Base-by-base conservation (phyloP, 108 stramenopile genomes). In the Pseudonitzschia pungens region DNA sequence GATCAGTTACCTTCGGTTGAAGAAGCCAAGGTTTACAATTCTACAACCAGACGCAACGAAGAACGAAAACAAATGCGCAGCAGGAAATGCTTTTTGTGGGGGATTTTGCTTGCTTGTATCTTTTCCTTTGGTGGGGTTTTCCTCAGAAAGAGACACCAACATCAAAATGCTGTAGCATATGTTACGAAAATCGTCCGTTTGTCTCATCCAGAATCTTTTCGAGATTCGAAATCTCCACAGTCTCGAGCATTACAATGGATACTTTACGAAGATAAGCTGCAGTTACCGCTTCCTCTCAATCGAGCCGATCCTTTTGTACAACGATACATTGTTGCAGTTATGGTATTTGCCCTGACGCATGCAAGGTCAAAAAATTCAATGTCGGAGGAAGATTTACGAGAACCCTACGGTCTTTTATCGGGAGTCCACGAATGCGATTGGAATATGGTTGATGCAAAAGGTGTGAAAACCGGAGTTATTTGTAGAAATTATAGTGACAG, bases 1-100 rank as follows among this genome's bases (percentile, higher is more conserved):
- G 74, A 75, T 59, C 74, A 75, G 31, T 28, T 75, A 55, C 74
- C 74, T 43, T 60, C 74, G 32, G 74, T 75, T 1, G 74, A 67
- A 57, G 74, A 75, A 21, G 66, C 56, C 22, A 62, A 62, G 18
- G 4, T 33, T 4, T 21, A 33, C 60, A 33, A 62, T 9, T 40
- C n/a, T 33, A 40, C 26, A 40, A 62, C 14, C 7, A 32, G 32
- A 36, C 26, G 60, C 26, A 62, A 11, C 16, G 8, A 21, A 40
- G 15, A n/a, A 14, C 15, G 36, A n/a, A n/a, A n/a, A n/a, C n/a
- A n/a, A n/a, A n/a, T n/a, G 60, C 33, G 45, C 7, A 18, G 45
- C 45, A 14, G 10, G 10, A 12, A 18, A 12, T 8, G 14, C n/a
- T 0, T 62, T 12, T 20, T 62, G 60, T 22, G 29, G 16, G 60